Evolutionary conservation across 345 rosid species (phyloP), one percentile per base, ranked within the genome.

Genomic region (Lumnitzera racemosa): DNA sequence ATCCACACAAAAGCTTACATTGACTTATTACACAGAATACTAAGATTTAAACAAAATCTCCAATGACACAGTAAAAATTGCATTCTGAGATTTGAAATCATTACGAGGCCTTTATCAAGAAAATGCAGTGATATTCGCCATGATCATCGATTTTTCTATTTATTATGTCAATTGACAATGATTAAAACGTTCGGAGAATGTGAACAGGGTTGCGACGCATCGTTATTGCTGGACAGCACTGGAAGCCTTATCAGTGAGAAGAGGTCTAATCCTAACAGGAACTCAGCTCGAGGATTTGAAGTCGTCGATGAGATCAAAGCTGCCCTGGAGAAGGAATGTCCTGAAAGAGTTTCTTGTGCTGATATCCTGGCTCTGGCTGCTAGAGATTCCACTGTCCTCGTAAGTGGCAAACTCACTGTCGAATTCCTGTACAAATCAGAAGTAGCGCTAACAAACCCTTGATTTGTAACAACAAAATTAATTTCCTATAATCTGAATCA

Each of bases 381-480:
- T 56, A 85, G 98, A 81, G 96, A 92, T 70, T 87, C 98, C 49
- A 83, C 98, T 43, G 81, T 81, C 78, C 83, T 92, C 25, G 96
- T 87, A 68, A 82, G 84, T 68, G 27, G 17, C 29, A 43, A 4
- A 54, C 16, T 13, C n/a, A 63, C 24, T 54, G 17, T 24, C 11
- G 13, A 51, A 20, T 13, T 53, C 13, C 46, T 14, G n/a, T 49
- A 11, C 15, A 8, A 10, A 43, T 1, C 43, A 43, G 4, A 27
- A 27, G 31, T 27, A 27, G 31, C 31, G 5, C 31, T 27, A 27
- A 27, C 31, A 27, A 27, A 27, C 31, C 31, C 4, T 27, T 27
- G 31, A 27, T 27, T 27, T 5, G 31, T 2, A 27, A 27, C 25
- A n/a, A 2, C 14, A 23, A 52, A 52, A 16, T n/a, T 23, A 27